Evolutionary conservation across 164 flowering plant species (phyloP), one percentile per base, ranked within the genome.

Genomic region (Stephania yunnanensis): DNA sequence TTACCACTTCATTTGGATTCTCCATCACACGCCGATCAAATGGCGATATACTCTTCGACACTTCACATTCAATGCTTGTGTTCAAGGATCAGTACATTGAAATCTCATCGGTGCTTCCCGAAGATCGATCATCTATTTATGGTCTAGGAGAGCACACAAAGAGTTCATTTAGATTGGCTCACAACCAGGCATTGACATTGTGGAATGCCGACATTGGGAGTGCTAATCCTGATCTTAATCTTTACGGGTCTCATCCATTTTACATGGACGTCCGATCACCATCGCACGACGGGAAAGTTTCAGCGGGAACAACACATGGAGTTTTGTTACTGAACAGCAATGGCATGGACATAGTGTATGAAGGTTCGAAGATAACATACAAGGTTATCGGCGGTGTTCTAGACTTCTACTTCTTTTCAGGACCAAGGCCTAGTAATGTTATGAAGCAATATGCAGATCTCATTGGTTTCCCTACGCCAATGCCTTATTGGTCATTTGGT

Each of bases 91-190:
- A 94, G 71, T 92, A 86, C 79, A 77, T 94, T 55, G 85, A 91
- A 71, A 73, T 92, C 55, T 86, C 93, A 11, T 86, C 98, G 22
- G 72, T 83, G 3, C 84, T 91, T 5, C 97, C 97, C 0, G 61
- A 73, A 3, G 45, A 75, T 19, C 74, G 85, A 42, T 83, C 97
- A n/a, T 80, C 83, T 19, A 74, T 94, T 20, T 94, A 86, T 46
- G 98, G 98, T 67, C 78, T 94, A 7, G 98, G 98, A 15, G 98
- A 94, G 84, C 98, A 93, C 80, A 89, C 97, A 12, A 90, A 86
- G 87, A 78, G 70, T 52, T 81, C 89, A 0, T 87, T 94, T 77
- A 81, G 77, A 73, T 77, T 94, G 25, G 12, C 65, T 17, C 87
- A 69, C 6, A 76, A 83, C 31, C 83, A 89, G 46, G 86, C 85